Conservation (phyloP, 1,139 yeast species). For the Schwanniomyces etchellsii region DNA sequence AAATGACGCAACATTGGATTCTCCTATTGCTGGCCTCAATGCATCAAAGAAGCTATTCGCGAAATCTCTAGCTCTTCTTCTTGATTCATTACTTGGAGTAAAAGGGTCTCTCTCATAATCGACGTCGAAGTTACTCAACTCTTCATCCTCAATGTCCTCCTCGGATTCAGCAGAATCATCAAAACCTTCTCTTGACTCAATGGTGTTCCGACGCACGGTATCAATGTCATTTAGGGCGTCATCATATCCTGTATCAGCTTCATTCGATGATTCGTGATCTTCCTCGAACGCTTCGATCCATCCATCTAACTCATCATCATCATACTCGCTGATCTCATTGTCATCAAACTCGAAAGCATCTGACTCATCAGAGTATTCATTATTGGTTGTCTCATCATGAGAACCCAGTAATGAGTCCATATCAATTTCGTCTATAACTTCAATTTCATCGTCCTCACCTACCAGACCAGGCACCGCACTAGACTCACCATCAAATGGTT, state of each 20-base stretch:
- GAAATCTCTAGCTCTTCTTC: slow-evolving; percentile 16
- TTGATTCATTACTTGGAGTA: slow-evolving; percentile 7
- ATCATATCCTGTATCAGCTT: slow-evolving; percentile 5
- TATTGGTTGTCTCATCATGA: slow-evolving; percentile 26
- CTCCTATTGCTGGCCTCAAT: slow-evolving; percentile 16
- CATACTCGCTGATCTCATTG: slow-evolving; percentile 27
- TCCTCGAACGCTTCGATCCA: slow-evolving; percentile 41
- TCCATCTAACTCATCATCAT: slow-evolving; percentile 38
- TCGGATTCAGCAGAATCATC: slow-evolving; percentile 7
- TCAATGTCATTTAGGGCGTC: slow-evolving; percentile 9
- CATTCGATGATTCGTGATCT: slow-evolving; percentile 13
- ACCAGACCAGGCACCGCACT: slow-evolving; percentile 13
- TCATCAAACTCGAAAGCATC: slow-evolving; percentile 13
- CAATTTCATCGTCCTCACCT: slow-evolving; percentile 16
- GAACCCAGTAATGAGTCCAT: slow-evolving; percentile 20
- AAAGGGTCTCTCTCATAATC: slow-evolving; percentile 17
- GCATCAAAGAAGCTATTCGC: slow-evolving; percentile 22
- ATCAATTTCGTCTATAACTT: slow-evolving; percentile 15
- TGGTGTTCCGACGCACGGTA: slow-evolving; percentile 3
- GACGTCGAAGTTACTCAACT: slow-evolving; percentile 7
- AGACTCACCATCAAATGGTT: slow-evolving; percentile 21
- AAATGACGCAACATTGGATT: slow-evolving; percentile 13
- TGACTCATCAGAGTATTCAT: slow-evolving; percentile 23
- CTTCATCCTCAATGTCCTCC: slow-evolving; percentile 16
- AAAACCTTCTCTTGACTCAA: slow-evolving; percentile 3